phyloP scores from a whole-genome alignment of 75 land plant species.

The Adiantum capillusveneris region DNA sequence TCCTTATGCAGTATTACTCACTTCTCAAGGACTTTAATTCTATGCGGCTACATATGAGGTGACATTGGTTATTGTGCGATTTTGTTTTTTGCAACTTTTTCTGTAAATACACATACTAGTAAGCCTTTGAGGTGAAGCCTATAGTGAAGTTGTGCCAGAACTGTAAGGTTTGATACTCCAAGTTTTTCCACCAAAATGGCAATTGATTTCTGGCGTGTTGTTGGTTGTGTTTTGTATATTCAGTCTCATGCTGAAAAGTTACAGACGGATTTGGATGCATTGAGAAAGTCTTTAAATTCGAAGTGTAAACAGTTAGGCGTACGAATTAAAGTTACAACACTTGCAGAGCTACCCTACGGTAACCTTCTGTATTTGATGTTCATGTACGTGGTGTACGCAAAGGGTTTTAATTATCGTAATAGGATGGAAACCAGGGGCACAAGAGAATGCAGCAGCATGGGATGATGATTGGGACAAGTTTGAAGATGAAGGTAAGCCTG shows the following conservation, averaged over 20 bases:
- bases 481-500: constrained; percentile 82
- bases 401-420: background rate
- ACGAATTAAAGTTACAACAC: constrained; percentile 40
- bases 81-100: too few species aligned
- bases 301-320: constrained; percentile 70
- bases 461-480: constrained; percentile 99
- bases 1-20: too few species aligned
- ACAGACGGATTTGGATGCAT: constrained; percentile 78
- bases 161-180: too few species aligned
- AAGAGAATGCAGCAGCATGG: constrained; percentile 79
- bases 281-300: constrained; percentile 59
- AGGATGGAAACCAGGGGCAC: constrained; percentile 94
- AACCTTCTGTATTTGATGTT: constrained; percentile 1
- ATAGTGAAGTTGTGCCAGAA: too few species aligned
- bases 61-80: too few species aligned
- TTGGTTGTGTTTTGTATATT: constrained; percentile 3
- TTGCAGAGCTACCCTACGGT: constrained; percentile 81
- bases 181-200: too few species aligned
- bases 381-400: too few species aligned
- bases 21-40: too few species aligned
- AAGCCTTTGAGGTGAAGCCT: too few species aligned
- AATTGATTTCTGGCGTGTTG: too few species aligned
- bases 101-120: too few species aligned
- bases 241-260: constrained; percentile 83
- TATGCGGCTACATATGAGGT: too few species aligned